Conservation (phyloP, 768 basidiomycete genomes). For the Strobilomyces confusus region DNA sequence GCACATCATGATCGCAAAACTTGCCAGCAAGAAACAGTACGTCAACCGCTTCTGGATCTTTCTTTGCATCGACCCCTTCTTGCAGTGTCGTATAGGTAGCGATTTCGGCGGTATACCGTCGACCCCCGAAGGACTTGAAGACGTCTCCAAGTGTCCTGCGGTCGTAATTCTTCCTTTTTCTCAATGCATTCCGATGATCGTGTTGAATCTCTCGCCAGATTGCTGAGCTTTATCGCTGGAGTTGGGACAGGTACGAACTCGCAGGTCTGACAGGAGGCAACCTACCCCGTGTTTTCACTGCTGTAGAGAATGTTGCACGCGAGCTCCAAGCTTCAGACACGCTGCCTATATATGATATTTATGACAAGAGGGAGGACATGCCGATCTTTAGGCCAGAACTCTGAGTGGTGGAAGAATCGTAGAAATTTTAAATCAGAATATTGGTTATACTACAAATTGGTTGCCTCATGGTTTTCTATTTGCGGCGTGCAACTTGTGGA, state of each 20-base stretch:
- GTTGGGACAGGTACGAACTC: slow-evolving; percentile 81
- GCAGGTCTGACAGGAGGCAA: slow-evolving; percentile 82
- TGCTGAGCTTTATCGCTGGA: slow-evolving; percentile 80
- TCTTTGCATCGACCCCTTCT: neutral
- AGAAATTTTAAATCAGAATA: no score
- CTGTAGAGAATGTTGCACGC: slow-evolving; percentile 65
- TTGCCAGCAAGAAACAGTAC: slow-evolving; percentile 71
- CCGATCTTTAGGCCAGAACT: slow-evolving; percentile 20
- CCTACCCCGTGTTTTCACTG: slow-evolving; percentile 73
- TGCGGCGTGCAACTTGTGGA: no score
- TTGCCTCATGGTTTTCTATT: slow-evolving; percentile 34
- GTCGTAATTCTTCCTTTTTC: slow-evolving; percentile 45
- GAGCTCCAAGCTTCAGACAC: slow-evolving; percentile 57
- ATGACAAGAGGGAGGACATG: slow-evolving; percentile 73
- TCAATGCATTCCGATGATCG: neutral
- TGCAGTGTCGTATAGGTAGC: slow-evolving; percentile 34
- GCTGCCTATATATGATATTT: slow-evolving; percentile 61
- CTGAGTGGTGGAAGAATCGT: no score
- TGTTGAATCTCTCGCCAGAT: slow-evolving; percentile 45
- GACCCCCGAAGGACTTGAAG: slow-evolving; percentile 76
- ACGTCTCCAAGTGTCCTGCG: slow-evolving; percentile 84
- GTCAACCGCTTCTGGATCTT: slow-evolving; percentile 14
- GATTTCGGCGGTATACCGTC: slow-evolving; percentile 76
- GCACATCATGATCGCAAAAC: slow-evolving; percentile 69
- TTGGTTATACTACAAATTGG: no score